These are phyloP conservation scores for Sphaerulina vaccinii DNA, from an alignment of 2,329 filamentous ascomycete species.

Conservation along the genomic window DNA sequence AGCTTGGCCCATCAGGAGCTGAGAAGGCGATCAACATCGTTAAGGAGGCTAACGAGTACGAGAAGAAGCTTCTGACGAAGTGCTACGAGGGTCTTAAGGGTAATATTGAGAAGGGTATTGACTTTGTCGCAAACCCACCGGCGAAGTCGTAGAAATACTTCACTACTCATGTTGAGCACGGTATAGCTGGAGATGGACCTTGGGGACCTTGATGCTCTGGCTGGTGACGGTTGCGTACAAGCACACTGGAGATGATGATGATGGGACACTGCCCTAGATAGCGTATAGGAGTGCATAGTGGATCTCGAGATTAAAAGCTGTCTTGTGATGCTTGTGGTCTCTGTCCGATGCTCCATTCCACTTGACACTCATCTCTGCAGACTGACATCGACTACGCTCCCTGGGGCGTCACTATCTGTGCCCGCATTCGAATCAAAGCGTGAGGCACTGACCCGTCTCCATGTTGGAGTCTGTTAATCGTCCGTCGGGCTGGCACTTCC, in stretches of 20 bases:
- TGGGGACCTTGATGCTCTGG: background rate
- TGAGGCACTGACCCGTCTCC: too few relatives aligned
- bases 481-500: too few relatives aligned
- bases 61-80: slow-evolving; percentile 81
- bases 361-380: too few relatives aligned
- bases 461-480: too few relatives aligned
- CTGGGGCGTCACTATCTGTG: too few relatives aligned
- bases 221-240: slow-evolving; percentile 3
- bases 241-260: slow-evolving; percentile 13
- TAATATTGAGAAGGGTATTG: slow-evolving; percentile 92
- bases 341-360: too few relatives aligned
- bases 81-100: slow-evolving; percentile 76
- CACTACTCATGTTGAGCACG: background rate
- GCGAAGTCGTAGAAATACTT: slow-evolving; percentile 69
- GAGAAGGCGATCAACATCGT: slow-evolving; percentile 84
- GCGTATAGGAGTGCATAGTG: slow-evolving; percentile 18
- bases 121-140: slow-evolving; percentile 83
- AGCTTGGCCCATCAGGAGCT: slow-evolving; percentile 79
- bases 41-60: slow-evolving; percentile 73
- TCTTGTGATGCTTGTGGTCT: too few relatives aligned
- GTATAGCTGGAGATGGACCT: background rate
- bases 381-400: too few relatives aligned
- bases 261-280: slow-evolving; percentile 16
- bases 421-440: too few relatives aligned
- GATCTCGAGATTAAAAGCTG: slow-evolving; percentile 19